A percentile compares a stretch with the other conserved stretches of the same genome.
Evolutionary conservation across 208 protist genomes (phyloP).

Genomic region (Leishmania major): DNA sequence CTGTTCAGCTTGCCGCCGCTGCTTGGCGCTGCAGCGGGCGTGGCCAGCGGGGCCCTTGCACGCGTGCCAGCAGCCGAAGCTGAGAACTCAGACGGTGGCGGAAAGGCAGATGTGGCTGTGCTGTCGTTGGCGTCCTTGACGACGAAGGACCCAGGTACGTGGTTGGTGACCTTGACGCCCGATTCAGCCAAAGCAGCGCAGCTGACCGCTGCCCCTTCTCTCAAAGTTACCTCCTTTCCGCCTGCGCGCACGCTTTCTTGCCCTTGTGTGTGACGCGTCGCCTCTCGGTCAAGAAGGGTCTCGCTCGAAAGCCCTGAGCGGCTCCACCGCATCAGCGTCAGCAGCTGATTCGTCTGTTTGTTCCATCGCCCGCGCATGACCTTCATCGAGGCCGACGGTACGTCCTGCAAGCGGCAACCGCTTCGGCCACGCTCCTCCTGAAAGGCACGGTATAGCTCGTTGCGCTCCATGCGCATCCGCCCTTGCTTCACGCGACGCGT

Average conservation of each 20-base stretch:
- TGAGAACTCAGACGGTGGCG: background rate
- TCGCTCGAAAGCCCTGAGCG: conserved; percentile 3
- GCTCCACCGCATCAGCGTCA: conserved; percentile 30
- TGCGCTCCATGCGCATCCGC: conserved; percentile 30
- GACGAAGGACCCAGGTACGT: background rate
- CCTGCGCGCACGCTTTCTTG: background rate
- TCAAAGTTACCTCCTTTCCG: background rate
- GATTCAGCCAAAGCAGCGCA: no score
- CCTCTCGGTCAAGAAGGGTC: conserved; percentile 14
- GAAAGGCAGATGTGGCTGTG: background rate
- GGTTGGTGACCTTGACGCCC: background rate
- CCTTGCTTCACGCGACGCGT: conserved; percentile 45
- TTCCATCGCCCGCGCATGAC: conserved; percentile 29
- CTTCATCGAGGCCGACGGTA: conserved; percentile 31
- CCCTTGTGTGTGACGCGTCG: background rate
- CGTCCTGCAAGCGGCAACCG: conserved; percentile 24
- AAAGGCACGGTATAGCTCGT: conserved; percentile 31
- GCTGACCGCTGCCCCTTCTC: background rate
- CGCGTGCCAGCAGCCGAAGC: background rate
- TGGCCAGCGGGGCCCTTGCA: no score
- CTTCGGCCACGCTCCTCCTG: conserved; percentile 24
- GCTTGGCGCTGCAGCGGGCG: background rate
- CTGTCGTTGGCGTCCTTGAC: background rate
- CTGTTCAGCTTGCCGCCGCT: conserved; percentile 1
- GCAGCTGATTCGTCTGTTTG: conserved; percentile 29